Percentiles rank a stretch among this genome's conserved stretches.
Evolutionary conservation across 129 eudicot species (phyloP).

Genomic region (Flaveria sonorensis): DNA sequence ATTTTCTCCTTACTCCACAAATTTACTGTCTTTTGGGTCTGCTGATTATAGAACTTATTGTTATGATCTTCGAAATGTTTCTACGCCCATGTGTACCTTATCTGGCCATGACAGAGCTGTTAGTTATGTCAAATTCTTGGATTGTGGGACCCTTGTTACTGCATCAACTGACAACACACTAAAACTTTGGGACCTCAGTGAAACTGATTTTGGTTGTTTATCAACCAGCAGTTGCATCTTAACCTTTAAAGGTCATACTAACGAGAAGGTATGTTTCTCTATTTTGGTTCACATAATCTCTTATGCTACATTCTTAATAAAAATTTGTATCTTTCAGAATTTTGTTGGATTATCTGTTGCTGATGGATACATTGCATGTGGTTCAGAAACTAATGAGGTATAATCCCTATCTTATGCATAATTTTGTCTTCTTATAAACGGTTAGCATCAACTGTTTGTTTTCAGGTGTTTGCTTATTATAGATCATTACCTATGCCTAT

Average conservation of each 20-base stretch:
- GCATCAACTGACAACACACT: constrained; percentile 95
- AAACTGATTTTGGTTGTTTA: constrained; percentile 46
- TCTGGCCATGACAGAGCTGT: constrained; percentile 92
- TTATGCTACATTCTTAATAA: constrained; percentile 1
- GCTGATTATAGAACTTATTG: constrained; percentile 92
- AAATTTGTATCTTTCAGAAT: constrained; percentile 51
- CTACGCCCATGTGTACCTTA: constrained; percentile 78
- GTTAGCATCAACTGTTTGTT: neutral
- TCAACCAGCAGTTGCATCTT: constrained; percentile 65
- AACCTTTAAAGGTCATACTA: constrained; percentile 87
- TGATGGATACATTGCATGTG: constrained; percentile 92
- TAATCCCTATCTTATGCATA: neutral
- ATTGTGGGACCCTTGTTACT: constrained; percentile 74
- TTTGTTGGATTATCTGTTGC: constrained; percentile 97
- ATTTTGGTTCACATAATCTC: constrained; percentile 3
- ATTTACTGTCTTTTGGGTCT: constrained; percentile 78
- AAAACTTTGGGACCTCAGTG: constrained; percentile 91
- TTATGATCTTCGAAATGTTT: constrained; percentile 76
- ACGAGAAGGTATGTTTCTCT: constrained; percentile 75
- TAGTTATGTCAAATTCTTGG: constrained; percentile 89
- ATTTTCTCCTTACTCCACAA: constrained; percentile 75
- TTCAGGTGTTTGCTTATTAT: constrained; percentile 82
- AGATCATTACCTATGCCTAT: constrained; percentile 93
- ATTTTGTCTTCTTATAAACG: neutral
- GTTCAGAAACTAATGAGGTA: constrained; percentile 99